Evolutionary conservation across 305 asterid species (phyloP).

Genomic region (Fraxinus greggii): DNA sequence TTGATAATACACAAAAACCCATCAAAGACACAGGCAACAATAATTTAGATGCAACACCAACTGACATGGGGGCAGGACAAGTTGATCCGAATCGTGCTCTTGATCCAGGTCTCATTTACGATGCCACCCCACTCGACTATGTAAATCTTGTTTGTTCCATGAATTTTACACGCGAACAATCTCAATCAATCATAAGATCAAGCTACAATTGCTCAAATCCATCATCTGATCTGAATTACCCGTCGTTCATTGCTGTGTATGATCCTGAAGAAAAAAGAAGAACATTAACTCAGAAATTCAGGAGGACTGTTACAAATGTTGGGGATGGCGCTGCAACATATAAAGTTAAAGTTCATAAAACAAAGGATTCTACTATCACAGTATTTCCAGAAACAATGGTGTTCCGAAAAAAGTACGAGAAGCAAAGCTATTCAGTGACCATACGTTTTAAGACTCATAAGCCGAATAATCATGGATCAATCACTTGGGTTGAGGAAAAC

Average conservation of each 20-base stretch:
- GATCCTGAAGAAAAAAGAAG: slow-evolving; percentile 2
- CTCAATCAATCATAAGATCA: slow-evolving; percentile 31
- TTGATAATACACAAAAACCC: slow-evolving; percentile 34
- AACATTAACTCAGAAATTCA: slow-evolving; percentile 23
- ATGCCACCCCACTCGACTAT: slow-evolving; percentile 31
- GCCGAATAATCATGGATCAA: slow-evolving; percentile 17
- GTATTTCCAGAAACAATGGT: slow-evolving; percentile 28
- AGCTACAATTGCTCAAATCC: slow-evolving; percentile 38
- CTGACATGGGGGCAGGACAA: slow-evolving; percentile 38
- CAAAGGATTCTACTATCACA: slow-evolving; percentile 23
- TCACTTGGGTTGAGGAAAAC: slow-evolving; percentile 30
- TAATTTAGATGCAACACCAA: slow-evolving; percentile 23
- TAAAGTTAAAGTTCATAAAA: slow-evolving; percentile 24
- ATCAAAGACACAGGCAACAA: slow-evolving; percentile 31
- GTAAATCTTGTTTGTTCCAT: slow-evolving; percentile 40
- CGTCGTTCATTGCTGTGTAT: slow-evolving; percentile 32
- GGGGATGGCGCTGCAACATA: slow-evolving; percentile 36
- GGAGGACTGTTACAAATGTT: slow-evolving; percentile 34
- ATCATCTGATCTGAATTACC: slow-evolving; percentile 40
- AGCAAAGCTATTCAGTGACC: slow-evolving; percentile 24
- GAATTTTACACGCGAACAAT: slow-evolving; percentile 37
- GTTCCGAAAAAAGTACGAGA: slow-evolving; percentile 33
- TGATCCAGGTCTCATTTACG: slow-evolving; percentile 46
- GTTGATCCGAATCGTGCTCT: slow-evolving; percentile 43
- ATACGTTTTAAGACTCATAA: slow-evolving; percentile 23